A percentile compares a stretch with the other conserved stretches of the same genome.
phyloP scores from a whole-genome alignment of 2,329 filamentous ascomycete genomes.

The Pseudocercospora vitis region DNA sequence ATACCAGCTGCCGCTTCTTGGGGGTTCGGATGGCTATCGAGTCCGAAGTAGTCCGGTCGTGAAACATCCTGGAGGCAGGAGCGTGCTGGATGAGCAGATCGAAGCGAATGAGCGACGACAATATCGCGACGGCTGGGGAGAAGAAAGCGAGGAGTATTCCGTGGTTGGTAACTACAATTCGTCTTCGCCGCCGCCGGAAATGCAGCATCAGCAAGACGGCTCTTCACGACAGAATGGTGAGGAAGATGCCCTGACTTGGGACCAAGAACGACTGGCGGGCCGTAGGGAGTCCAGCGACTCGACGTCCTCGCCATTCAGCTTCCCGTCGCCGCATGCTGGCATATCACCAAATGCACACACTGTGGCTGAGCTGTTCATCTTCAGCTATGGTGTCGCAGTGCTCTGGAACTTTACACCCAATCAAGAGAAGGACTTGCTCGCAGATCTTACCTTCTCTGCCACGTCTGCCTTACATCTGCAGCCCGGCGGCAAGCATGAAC shows the following conservation, averaged over 20 bases:
- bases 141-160: conserved; percentile 68
- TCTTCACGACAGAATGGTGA: conserved; percentile 17
- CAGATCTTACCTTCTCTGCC: conserved; percentile 82
- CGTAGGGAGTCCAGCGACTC: conserved; percentile 30
- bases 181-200: conserved; percentile 19
- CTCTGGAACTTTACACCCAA: conserved; percentile 98
- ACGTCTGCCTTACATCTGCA: conserved; percentile 25
- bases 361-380: conserved; percentile 95
- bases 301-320: conserved; percentile 42
- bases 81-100: conserved; percentile 90
- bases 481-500: conserved; percentile 19
- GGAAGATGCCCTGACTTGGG: conserved; percentile 21
- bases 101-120: conserved; percentile 87
- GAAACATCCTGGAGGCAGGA: conserved; percentile 90
- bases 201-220: conserved; percentile 15
- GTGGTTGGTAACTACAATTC: conserved; percentile 32
- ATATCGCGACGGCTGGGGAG: conserved; percentile 88
- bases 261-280: conserved; percentile 21
- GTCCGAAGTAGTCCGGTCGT: conserved; percentile 86
- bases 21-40: conserved; percentile 81
- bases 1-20: conserved; percentile 86
- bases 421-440: conserved; percentile 94
- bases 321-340: conserved; percentile 52
- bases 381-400: conserved; percentile 93
- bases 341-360: conserved; percentile 70